Conservation (phyloP, 148 eudicot genomes). For the Euryodendron excelsum region DNA sequence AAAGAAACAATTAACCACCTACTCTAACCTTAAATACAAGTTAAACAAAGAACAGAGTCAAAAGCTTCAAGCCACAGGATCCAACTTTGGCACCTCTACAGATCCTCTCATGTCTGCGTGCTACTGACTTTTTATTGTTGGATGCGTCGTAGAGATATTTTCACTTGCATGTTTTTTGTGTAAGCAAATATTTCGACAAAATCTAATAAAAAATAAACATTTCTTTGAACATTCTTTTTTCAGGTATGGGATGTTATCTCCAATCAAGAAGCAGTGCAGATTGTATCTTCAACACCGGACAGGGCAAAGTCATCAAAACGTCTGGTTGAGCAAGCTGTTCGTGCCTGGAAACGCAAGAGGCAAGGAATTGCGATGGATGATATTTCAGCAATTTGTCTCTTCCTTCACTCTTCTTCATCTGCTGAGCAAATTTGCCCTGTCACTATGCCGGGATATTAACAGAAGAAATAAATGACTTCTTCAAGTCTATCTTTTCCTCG, state of each 20-base stretch:
- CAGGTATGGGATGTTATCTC: conserved; percentile 98
- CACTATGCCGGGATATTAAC: conserved; percentile 21
- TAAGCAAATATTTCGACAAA: too few relatives aligned
- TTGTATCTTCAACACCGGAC: conserved; percentile 52
- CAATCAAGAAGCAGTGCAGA: conserved; percentile 76
- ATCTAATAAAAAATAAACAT: too few relatives aligned
- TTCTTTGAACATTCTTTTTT: too few relatives aligned
- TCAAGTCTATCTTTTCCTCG: not conserved
- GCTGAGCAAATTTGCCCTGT: conserved; percentile 29
- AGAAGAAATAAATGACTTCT: not conserved
- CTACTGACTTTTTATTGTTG: too few relatives aligned
- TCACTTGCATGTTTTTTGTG: too few relatives aligned
- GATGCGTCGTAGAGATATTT: too few relatives aligned
- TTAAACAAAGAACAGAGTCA: too few relatives aligned
- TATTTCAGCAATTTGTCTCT: conserved; percentile 78
- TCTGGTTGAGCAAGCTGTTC: conserved; percentile 55
- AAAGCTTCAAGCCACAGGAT: too few relatives aligned
- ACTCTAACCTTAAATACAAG: too few relatives aligned
- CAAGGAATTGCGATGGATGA: conserved; percentile 72
- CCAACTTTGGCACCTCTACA: too few relatives aligned
- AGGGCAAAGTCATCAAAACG: conserved; percentile 57
- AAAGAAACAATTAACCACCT: too few relatives aligned
- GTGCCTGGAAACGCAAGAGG: conserved; percentile 71
- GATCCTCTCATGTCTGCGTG: too few relatives aligned
- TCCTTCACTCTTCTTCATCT: conserved; percentile 44